Percentiles rank a stretch among this genome's conserved stretches.
phyloP scores from a whole-genome alignment of 345 rosid species.

The Brassica nigra region DNA sequence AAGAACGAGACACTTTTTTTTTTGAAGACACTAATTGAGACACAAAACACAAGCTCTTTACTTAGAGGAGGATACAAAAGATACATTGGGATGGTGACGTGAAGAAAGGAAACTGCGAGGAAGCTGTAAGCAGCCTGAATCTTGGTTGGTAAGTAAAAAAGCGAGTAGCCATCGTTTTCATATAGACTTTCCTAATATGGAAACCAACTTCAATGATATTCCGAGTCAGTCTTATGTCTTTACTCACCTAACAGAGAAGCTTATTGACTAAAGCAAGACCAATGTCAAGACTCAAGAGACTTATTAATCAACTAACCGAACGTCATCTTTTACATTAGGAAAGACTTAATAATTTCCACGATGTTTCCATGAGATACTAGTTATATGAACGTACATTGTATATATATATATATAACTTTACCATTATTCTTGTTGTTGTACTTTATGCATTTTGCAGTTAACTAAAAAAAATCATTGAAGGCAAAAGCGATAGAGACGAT shows the following conservation, averaged over 20 bases:
- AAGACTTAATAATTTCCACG: neutral
- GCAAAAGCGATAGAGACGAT: neutral
- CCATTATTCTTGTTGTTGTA: neutral
- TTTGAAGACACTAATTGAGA: neutral
- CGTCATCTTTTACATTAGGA: neutral
- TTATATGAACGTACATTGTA: neutral
- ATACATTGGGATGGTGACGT: conserved; percentile 15
- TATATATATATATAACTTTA: neutral
- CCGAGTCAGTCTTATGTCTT: conserved; percentile 1
- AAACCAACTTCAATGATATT: conserved; percentile 17
- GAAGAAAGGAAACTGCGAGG: conserved; percentile 21
- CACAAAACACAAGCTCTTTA: conserved; percentile 10
- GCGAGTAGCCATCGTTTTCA: neutral
- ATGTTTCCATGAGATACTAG: neutral
- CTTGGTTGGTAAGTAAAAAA: neutral
- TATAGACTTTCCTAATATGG: conserved; percentile 13
- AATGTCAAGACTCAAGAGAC: neutral
- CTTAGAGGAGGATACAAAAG: conserved; percentile 3
- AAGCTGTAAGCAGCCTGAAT: neutral
- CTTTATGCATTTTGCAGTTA: neutral
- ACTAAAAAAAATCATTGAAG: neutral
- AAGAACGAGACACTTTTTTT: neutral
- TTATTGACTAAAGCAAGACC: neutral
- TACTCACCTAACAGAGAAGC: neutral
- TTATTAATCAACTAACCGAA: neutral